Conservation (phyloP, 192 early-diverging fungal genomes). For the Linnemannia exigua region DNA sequence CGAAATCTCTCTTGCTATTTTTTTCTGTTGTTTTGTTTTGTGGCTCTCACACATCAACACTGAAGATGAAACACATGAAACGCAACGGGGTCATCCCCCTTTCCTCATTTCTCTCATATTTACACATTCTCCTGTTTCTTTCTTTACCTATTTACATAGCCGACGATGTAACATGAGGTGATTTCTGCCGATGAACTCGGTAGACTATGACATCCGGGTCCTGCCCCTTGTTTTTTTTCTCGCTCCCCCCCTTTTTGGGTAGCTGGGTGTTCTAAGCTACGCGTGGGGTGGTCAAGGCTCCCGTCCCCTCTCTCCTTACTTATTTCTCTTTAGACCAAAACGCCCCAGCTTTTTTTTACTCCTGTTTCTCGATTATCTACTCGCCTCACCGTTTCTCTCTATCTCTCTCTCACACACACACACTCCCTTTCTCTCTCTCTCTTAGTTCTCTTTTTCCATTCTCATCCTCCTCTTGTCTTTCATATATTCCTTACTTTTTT, state of each 20-base stretch:
- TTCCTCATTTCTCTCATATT: background rate
- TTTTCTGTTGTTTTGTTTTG: too few species aligned
- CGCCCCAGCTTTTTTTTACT: background rate
- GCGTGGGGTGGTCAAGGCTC: background rate
- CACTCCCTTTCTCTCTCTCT: background rate
- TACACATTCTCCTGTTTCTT: background rate
- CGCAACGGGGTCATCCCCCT: slow-evolving; percentile 21
- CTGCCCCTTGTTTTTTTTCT: background rate
- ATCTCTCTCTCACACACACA: too few species aligned
- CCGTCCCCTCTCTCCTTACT: background rate
- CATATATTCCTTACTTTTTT: background rate
- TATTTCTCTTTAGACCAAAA: background rate
- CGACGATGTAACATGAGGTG: background rate
- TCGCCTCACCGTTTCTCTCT: background rate
- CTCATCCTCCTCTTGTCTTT: background rate
- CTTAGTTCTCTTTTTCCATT: background rate
- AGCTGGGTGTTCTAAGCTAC: background rate
- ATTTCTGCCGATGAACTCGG: background rate
- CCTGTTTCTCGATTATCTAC: background rate
- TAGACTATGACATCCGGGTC: background rate
- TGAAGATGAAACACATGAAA: slow-evolving; percentile 44
- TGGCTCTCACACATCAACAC: background rate
- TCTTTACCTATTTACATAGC: background rate
- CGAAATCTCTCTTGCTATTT: background rate
- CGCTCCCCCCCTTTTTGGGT: background rate